Evolutionary conservation across 2,329 filamentous ascomycete species (phyloP).

Genomic region (Emergomyces orientalis): DNA sequence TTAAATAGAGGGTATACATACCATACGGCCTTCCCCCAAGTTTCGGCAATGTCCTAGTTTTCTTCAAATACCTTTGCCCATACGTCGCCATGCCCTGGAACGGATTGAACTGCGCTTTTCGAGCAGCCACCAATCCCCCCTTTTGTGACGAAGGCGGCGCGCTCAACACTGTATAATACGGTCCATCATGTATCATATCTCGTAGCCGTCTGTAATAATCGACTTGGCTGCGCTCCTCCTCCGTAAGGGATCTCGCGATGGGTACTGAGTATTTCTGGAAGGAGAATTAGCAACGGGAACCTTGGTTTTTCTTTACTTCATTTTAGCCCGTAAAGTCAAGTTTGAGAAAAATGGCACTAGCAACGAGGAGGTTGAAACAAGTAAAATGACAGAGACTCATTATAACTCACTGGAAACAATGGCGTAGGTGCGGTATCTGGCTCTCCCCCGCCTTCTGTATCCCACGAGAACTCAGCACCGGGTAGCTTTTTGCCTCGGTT

Average conservation of each 20-base stretch:
- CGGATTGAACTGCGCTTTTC: conserved; percentile 46
- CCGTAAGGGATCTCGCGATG: conserved; percentile 24
- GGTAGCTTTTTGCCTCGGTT: conserved; percentile 32
- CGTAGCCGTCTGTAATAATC: conserved; percentile 45
- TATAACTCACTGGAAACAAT: conserved; percentile 38
- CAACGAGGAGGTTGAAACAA: conserved; percentile 5
- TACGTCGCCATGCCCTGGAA: conserved; percentile 55
- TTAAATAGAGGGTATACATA: conserved; percentile 27
- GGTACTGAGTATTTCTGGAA: conserved; percentile 32
- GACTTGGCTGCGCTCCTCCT: conserved; percentile 40
- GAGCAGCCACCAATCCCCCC: conserved; percentile 33
- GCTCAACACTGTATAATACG: conserved; percentile 49
- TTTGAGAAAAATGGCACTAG: background rate
- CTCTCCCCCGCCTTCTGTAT: conserved; percentile 31
- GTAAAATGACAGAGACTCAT: background rate
- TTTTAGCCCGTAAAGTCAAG: background rate
- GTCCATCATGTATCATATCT: conserved; percentile 49
- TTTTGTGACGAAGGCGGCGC: conserved; percentile 26
- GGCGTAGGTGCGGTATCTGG: conserved; percentile 38
- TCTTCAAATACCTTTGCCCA: conserved; percentile 49
- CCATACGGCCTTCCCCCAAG: conserved; percentile 47
- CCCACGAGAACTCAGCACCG: conserved; percentile 34
- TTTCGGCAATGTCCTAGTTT: conserved; percentile 46
- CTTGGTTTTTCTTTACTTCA: background rate
- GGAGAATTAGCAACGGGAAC: background rate